Conservation (phyloP, 257 asterid genomes). For the Scutellaria galericulata region DNA sequence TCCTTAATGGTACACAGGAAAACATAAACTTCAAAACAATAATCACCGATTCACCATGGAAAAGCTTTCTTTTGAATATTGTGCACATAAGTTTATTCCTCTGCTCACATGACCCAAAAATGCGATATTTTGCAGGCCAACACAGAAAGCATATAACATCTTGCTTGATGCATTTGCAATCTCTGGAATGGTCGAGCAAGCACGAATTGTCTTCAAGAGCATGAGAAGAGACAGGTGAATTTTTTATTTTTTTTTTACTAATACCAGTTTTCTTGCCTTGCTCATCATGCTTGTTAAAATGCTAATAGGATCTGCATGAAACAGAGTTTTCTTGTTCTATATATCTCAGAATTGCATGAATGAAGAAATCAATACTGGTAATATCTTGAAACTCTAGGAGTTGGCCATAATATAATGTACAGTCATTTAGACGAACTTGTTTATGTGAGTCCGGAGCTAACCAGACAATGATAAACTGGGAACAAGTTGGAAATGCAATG, state of each 20-base stretch:
- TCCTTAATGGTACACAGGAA: constrained; percentile 9
- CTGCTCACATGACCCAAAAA: constrained; percentile 11
- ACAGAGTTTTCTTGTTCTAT: not conserved
- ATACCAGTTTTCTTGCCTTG: not conserved
- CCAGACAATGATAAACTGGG: too few species aligned
- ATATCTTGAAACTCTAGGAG: not conserved
- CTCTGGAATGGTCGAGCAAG: constrained; percentile 98
- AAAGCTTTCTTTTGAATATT: constrained; percentile 12
- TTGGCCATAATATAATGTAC: not conserved
- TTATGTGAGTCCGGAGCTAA: not conserved
- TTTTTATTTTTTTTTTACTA: not conserved
- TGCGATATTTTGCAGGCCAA: constrained; percentile 66
- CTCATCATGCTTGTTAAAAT: constrained; percentile 20
- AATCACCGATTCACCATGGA: not conserved
- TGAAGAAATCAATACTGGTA: not conserved
- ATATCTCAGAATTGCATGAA: constrained; percentile 1
- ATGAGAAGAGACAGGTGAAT: constrained; percentile 92
- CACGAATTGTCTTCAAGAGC: constrained; percentile 87
- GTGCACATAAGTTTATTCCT: not conserved
- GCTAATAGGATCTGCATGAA: constrained; percentile 2
- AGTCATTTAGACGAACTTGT: not conserved
- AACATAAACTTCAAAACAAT: not conserved
- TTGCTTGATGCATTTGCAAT: constrained; percentile 98
- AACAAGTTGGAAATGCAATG: too few species aligned
- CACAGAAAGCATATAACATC: constrained; percentile 89